phyloP scores from a whole-genome alignment of 2,329 filamentous ascomycete genomes.

The Trichophyton mentagrophytes region DNA sequence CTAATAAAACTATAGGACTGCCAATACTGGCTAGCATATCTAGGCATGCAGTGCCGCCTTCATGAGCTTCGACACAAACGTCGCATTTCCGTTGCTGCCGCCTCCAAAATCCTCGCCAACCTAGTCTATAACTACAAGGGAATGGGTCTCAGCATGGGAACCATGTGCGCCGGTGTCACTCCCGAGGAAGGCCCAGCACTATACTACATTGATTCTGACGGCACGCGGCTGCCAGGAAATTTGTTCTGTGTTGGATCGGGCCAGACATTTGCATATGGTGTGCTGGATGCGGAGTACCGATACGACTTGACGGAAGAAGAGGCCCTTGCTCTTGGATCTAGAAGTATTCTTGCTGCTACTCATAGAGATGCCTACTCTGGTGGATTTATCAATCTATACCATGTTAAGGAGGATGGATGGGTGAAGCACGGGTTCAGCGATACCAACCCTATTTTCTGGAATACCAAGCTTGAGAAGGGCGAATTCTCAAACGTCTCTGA shows the following conservation, averaged over 20 bases:
- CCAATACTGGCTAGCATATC: conserved; percentile 98
- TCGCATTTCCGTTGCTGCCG: conserved; percentile 92
- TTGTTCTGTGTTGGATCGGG: conserved; percentile 96
- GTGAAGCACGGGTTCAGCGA: conserved; percentile 97
- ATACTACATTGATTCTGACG: conserved; percentile 98
- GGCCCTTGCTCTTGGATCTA: conserved; percentile 75
- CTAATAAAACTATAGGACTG: conserved; percentile 54
- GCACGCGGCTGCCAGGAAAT: conserved; percentile 82
- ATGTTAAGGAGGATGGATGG: conserved; percentile 98
- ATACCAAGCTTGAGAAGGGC: conserved; percentile 95
- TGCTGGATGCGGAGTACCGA: conserved; percentile 86
- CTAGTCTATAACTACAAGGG: conserved; percentile 98
- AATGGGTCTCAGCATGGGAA: conserved; percentile 97
- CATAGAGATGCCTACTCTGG: conserved; percentile 98
- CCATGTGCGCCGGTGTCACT: conserved; percentile 96
- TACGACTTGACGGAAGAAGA: conserved; percentile 82
- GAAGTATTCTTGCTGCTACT: conserved; percentile 90
- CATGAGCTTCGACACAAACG: conserved; percentile 99
- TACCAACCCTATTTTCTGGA: conserved; percentile 99
- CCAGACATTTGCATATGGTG: conserved; percentile 97
- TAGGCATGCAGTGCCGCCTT: conserved; percentile 97
- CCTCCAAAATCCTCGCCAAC: conserved; percentile 97
- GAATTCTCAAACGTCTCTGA: conserved; percentile 89
- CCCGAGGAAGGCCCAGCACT: conserved; percentile 83
- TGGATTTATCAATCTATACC: conserved; percentile 97